A percentile compares a stretch with the other conserved stretches of the same genome.
phyloP scores from a whole-genome alignment of 768 basidiomycete genomes.

The Boletus tomentosulus region DNA sequence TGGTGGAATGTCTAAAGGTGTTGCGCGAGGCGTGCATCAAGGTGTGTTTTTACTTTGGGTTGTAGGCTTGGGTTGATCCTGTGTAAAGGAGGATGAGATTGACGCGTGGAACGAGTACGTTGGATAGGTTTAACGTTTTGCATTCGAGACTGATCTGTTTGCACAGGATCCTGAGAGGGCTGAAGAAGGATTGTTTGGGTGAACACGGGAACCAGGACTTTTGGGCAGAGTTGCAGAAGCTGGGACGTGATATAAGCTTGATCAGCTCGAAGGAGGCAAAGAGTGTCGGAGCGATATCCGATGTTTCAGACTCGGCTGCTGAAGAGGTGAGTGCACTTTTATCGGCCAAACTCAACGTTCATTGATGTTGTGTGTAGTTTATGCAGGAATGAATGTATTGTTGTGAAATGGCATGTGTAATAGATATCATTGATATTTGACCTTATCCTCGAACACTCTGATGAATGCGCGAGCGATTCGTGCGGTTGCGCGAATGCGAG shows the following conservation, averaged over 20 bases:
- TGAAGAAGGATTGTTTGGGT: conserved; percentile 52
- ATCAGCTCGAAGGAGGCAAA: conserved; percentile 62
- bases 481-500: not conserved
- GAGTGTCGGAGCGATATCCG: conserved; percentile 52
- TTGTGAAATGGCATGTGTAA: not conserved
- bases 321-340: conserved; percentile 41
- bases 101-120: conserved; percentile 74
- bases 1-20: conserved; percentile 67
- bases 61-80: not conserved
- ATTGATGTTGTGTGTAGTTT: conserved; percentile 18
- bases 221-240: conserved; percentile 54
- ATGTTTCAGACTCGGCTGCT: conserved; percentile 51
- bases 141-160: not conserved
- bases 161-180: conserved; percentile 54
- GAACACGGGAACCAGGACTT: conserved; percentile 62
- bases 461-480: too few species aligned
- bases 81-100: conserved; percentile 71
- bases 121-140: not conserved
- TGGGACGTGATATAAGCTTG: conserved; percentile 53
- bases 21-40: conserved; percentile 65
- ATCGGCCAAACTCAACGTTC: not conserved
- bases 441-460: too few species aligned
- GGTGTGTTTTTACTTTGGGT: conserved; percentile 36
- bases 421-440: too few species aligned
- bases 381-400: conserved; percentile 13